These are phyloP conservation scores for Yamadazyma ubonensis DNA, from an alignment of 805 yeast genomes.

Conservation along the genomic window DNA sequence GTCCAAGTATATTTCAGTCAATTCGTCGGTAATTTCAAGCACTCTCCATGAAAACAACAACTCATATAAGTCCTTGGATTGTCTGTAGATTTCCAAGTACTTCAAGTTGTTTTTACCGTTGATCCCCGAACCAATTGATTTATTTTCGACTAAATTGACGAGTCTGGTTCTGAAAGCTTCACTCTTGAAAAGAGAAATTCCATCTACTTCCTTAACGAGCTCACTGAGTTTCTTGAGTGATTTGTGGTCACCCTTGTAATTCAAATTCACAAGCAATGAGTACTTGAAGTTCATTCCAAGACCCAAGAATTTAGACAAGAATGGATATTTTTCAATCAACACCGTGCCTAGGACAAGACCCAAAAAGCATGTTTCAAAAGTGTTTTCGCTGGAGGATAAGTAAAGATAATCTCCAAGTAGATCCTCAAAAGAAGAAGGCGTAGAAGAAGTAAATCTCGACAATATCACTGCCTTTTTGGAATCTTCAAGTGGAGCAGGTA, in stretches of 20 bases:
- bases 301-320: slow-evolving; percentile 19
- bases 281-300: slow-evolving; percentile 26
- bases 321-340: slow-evolving; percentile 22
- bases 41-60: slow-evolving; percentile 37
- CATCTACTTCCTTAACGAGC: slow-evolving; percentile 32
- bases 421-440: background rate
- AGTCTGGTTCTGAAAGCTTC: slow-evolving; percentile 26
- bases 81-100: slow-evolving; percentile 29
- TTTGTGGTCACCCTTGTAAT: slow-evolving; percentile 27
- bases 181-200: slow-evolving; percentile 29
- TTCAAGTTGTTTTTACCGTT: slow-evolving; percentile 30
- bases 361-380: slow-evolving; percentile 35
- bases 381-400: slow-evolving; percentile 27
- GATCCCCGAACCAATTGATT: slow-evolving; percentile 26
- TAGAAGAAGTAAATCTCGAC: slow-evolving; percentile 14
- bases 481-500: slow-evolving; percentile 23
- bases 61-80: slow-evolving; percentile 23
- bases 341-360: slow-evolving; percentile 28
- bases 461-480: slow-evolving; percentile 18
- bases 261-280: slow-evolving; percentile 28
- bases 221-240: slow-evolving; percentile 22
- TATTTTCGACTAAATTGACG: slow-evolving; percentile 22
- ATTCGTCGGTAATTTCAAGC: slow-evolving; percentile 32
- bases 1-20: slow-evolving; percentile 30
- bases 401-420: slow-evolving; percentile 27